Conservation (phyloP, 192 early-diverging fungal genomes). For the Coemansia umbellata region DNA sequence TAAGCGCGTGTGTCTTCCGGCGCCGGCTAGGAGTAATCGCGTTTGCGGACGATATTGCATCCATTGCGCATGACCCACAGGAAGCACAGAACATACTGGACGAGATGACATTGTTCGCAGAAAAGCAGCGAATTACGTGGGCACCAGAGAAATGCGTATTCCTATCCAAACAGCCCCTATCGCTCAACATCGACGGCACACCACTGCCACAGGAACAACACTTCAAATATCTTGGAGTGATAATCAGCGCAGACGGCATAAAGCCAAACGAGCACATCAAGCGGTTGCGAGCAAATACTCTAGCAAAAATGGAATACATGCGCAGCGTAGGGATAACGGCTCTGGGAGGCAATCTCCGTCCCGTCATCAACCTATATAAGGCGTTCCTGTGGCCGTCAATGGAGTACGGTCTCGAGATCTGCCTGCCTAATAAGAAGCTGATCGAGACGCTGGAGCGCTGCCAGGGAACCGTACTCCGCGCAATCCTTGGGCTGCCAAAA, state of each 20-base stretch:
- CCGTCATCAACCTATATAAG: not conserved
- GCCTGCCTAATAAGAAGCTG: not conserved
- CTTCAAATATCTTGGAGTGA: slow-evolving; percentile 3
- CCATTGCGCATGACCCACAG: no score
- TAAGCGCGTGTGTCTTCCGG: not conserved
- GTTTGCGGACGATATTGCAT: no score
- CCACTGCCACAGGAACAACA: not conserved
- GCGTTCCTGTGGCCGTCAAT: slow-evolving; percentile 1
- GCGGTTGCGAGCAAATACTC: not conserved
- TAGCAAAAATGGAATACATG: not conserved
- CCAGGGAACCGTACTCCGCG: not conserved
- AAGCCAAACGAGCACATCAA: not conserved
- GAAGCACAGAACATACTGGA: slow-evolving; percentile 2
- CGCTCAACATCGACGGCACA: not conserved
- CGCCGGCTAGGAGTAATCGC: not conserved
- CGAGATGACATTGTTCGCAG: not conserved
- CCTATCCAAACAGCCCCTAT: not conserved
- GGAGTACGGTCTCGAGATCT: slow-evolving; percentile 7
- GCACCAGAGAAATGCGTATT: slow-evolving; percentile 2
- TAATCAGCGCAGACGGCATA: not conserved
- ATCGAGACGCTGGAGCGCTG: not conserved
- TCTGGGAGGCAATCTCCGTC: not conserved
- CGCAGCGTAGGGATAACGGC: not conserved
- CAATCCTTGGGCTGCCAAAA: not conserved
- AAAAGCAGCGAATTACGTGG: not conserved